Conservation (phyloP, 78 protist genomes). For the Andalucia godoyi region DNA sequence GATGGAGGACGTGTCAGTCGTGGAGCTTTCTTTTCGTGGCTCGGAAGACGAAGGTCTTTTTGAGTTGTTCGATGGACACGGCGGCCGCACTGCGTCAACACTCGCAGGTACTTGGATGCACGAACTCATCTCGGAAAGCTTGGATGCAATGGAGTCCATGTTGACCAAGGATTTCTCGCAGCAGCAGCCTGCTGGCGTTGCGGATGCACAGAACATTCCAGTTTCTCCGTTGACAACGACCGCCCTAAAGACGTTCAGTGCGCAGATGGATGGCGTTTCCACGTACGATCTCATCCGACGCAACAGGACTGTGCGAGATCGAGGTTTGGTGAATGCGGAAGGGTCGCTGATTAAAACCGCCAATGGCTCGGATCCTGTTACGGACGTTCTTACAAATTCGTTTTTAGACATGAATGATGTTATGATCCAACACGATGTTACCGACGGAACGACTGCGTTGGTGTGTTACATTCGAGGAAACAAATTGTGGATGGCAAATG, state of each 20-base stretch:
- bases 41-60: slow-evolving; percentile 39
- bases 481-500: slow-evolving; percentile 48
- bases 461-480: slow-evolving; percentile 30
- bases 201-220: not conserved
- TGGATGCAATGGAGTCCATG: not conserved
- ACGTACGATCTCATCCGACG: too few species aligned
- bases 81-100: slow-evolving; percentile 43
- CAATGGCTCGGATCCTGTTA: not conserved
- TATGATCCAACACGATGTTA: slow-evolving; percentile 16
- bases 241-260: too few species aligned
- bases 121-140: slow-evolving; percentile 5
- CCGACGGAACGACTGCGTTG: slow-evolving; percentile 58
- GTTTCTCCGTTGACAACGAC: slow-evolving; percentile 2
- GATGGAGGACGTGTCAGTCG: slow-evolving; percentile 56
- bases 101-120: slow-evolving; percentile 22
- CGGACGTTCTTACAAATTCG: slow-evolving; percentile 15
- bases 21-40: slow-evolving; percentile 32
- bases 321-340: too few species aligned
- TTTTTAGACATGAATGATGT: not conserved
- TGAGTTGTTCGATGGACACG: slow-evolving; percentile 65
- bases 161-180: too few species aligned
- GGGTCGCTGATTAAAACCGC: not conserved
- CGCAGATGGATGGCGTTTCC: too few species aligned
- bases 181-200: too few species aligned
- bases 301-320: too few species aligned